These are phyloP conservation scores for Penicillium fimorum DNA, from an alignment of 495 filamentous ascomycete species.

Conservation along the genomic window DNA sequence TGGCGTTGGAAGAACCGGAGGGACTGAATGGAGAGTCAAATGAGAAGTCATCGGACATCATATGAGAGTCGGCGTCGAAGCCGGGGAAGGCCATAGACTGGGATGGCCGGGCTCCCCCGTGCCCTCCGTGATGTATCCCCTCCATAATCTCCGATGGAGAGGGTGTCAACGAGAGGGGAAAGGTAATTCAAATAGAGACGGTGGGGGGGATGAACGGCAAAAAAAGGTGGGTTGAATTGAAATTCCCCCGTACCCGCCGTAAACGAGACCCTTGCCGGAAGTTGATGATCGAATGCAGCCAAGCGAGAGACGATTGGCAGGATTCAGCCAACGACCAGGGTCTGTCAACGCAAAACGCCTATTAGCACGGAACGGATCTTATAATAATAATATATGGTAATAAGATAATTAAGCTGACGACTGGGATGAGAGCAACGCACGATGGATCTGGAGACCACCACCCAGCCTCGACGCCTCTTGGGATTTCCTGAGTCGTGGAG, in stretches of 20 bases:
- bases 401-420: constrained; percentile 9
- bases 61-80: constrained; percentile 33
- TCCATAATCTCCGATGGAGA: constrained; percentile 32
- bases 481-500: constrained; percentile 19
- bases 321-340: constrained; percentile 28
- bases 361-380: constrained; percentile 9
- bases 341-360: constrained; percentile 14
- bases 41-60: constrained; percentile 43
- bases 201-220: constrained; percentile 7
- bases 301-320: constrained; percentile 26
- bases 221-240: constrained; percentile 21
- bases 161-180: constrained; percentile 8
- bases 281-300: constrained; percentile 21
- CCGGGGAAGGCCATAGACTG: constrained; percentile 33
- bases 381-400: constrained; percentile 11
- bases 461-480: constrained; percentile 9
- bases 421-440: constrained; percentile 11
- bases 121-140: constrained; percentile 38
- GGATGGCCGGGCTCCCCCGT: constrained; percentile 35
- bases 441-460: constrained; percentile 11
- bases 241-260: constrained; percentile 32
- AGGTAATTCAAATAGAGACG: constrained; percentile 9
- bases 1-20: constrained; percentile 44
- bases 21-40: constrained; percentile 38
- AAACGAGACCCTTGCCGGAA: constrained; percentile 25